Evolutionary conservation across 495 filamentous ascomycete genomes (phyloP).

Genomic region (Penicillium paradoxum): DNA sequence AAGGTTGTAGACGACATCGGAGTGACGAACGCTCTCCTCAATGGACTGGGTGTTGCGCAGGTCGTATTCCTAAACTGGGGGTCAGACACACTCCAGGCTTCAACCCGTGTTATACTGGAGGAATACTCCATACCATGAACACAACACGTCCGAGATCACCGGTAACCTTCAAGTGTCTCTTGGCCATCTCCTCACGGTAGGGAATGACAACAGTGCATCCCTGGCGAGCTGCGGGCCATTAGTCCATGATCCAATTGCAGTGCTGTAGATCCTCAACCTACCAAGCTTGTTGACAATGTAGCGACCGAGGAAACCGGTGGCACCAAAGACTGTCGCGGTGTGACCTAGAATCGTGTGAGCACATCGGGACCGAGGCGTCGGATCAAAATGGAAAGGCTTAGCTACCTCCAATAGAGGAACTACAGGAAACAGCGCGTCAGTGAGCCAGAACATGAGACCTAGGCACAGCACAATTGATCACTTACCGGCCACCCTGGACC

Average conservation of each 20-base stretch:
- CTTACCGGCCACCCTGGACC: slow-evolving; percentile 77
- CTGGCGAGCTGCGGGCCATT: slow-evolving; percentile 60
- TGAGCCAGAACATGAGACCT: neutral
- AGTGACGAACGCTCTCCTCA: slow-evolving; percentile 93
- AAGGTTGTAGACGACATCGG: slow-evolving; percentile 95
- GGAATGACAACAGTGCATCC: slow-evolving; percentile 93
- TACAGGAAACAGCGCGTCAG: slow-evolving; percentile 36
- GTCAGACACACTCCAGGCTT: slow-evolving; percentile 11
- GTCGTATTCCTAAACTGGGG: slow-evolving; percentile 71
- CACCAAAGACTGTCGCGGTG: slow-evolving; percentile 96
- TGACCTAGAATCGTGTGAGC: slow-evolving; percentile 58
- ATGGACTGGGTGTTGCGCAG: slow-evolving; percentile 92
- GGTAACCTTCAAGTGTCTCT: slow-evolving; percentile 90
- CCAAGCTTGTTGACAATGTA: slow-evolving; percentile 97
- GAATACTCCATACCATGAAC: slow-evolving; percentile 59
- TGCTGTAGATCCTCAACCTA: slow-evolving; percentile 36
- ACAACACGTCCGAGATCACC: slow-evolving; percentile 87
- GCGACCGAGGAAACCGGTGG: slow-evolving; percentile 90
- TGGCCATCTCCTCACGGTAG: slow-evolving; percentile 95
- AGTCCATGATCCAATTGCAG: slow-evolving; percentile 23
- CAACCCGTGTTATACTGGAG: neutral
- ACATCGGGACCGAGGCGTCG: slow-evolving; percentile 12
- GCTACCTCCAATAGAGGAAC: slow-evolving; percentile 80
- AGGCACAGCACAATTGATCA: slow-evolving; percentile 18
- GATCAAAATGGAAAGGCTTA: slow-evolving; percentile 21